Evolutionary conservation across 2,329 filamentous ascomycete genomes (phyloP).

Genomic region (Sporothrix humicola): DNA sequence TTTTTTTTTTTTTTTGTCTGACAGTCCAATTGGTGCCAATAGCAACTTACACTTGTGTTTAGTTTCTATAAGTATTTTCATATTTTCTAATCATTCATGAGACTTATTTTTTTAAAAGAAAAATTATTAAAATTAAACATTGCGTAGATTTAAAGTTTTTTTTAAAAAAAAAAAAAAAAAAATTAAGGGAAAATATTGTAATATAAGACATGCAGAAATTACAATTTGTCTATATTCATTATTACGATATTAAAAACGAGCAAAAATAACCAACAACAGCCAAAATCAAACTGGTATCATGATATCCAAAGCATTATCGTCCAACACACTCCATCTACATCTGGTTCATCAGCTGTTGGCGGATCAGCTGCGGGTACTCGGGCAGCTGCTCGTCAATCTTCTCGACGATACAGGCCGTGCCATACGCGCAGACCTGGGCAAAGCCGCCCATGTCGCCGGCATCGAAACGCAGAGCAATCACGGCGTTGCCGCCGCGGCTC

Average conservation of each 20-base stretch:
- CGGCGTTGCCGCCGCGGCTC: conserved; percentile 62
- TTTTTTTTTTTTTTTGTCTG: too few relatives aligned
- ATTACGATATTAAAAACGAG: neutral
- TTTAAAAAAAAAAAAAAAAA: neutral
- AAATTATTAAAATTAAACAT: neutral
- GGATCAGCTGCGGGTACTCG: conserved; percentile 41
- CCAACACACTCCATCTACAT: neutral
- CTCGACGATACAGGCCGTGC: conserved; percentile 63
- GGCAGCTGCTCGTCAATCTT: conserved; percentile 52
- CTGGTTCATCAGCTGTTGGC: conserved; percentile 8
- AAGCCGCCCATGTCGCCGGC: conserved; percentile 60
- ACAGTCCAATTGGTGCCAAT: too few relatives aligned
- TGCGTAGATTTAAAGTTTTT: neutral
- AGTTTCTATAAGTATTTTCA: neutral
- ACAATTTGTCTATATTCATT: neutral
- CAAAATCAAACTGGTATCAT: conserved; percentile 25
- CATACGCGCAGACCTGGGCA: conserved; percentile 65
- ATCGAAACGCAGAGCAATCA: conserved; percentile 65
- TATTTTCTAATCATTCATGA: neutral
- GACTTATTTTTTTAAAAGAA: neutral
- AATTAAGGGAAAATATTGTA: neutral
- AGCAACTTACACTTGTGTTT: too few relatives aligned
- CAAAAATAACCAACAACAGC: neutral
- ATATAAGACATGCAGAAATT: neutral
- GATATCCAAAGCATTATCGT: neutral